phyloP scores from a whole-genome alignment of 306 rosid genomes.

The Ziziphus jujuba region DNA sequence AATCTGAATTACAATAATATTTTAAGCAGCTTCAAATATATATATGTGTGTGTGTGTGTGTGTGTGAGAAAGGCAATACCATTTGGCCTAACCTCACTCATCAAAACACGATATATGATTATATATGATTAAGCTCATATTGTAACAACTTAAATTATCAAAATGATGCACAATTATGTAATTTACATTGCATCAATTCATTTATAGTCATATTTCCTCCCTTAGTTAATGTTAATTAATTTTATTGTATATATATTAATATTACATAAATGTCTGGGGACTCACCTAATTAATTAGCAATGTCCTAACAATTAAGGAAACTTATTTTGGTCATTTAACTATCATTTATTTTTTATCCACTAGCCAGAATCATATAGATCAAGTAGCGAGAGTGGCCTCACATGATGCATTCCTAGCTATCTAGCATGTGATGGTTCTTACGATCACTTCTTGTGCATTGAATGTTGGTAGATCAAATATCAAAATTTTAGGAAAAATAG shows the following conservation, averaged over 20 bases:
- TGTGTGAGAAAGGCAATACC: too few relatives aligned
- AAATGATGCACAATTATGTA: too few relatives aligned
- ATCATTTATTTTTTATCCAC: neutral
- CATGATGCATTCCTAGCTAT: constrained; percentile 12
- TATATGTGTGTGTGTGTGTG: too few relatives aligned
- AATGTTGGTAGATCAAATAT: constrained; percentile 27
- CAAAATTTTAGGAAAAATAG: neutral
- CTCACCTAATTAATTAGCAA: neutral
- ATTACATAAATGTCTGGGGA: too few relatives aligned
- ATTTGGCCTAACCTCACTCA: too few relatives aligned
- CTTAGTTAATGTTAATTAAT: too few relatives aligned
- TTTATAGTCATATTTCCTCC: too few relatives aligned
- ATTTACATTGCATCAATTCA: neutral
- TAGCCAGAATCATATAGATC: constrained; percentile 6
- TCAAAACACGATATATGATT: too few relatives aligned
- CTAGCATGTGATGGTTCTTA: constrained; percentile 20
- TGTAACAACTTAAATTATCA: neutral
- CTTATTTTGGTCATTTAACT: neutral
- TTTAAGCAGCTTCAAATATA: too few relatives aligned
- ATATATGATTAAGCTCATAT: too few relatives aligned
- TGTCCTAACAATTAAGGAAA: neutral
- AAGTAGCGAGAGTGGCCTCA: neutral
- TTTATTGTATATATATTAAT: too few relatives aligned
- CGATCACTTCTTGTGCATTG: constrained; percentile 24
- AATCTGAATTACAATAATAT: too few relatives aligned